Evolutionary conservation across 169 alveolate genomes (phyloP).

Genomic region (Miamiensis avidus): DNA sequence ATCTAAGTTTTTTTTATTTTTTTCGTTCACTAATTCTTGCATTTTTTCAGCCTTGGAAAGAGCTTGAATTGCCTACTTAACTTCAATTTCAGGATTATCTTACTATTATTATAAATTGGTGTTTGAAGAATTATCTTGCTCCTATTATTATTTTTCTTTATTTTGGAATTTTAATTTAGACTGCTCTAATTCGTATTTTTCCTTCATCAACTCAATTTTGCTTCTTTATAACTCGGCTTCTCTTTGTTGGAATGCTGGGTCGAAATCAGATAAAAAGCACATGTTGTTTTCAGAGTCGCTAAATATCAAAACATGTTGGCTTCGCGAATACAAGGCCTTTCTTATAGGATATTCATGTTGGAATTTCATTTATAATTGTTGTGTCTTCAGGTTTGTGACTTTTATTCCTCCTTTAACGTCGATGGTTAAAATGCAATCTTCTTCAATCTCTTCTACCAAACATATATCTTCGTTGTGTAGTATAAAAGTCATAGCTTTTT

Average conservation of each 20-base stretch:
- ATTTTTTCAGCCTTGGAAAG: not conserved
- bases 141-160: too few relatives aligned
- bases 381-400: not conserved
- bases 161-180: too few relatives aligned
- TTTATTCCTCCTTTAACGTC: not conserved
- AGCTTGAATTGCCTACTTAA: not conserved
- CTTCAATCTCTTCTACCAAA: not conserved
- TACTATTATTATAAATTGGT: too few relatives aligned
- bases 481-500: not conserved
- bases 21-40: not conserved
- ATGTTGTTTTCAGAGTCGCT: not conserved
- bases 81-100: not conserved
- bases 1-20: not conserved
- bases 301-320: not conserved
- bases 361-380: not conserved
- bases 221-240: too few relatives aligned
- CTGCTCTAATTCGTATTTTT: too few relatives aligned
- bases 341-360: not conserved
- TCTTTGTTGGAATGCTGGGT: too few relatives aligned
- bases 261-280: too few relatives aligned
- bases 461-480: not conserved
- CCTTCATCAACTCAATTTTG: too few relatives aligned
- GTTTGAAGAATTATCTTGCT: too few relatives aligned
- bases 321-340: not conserved
- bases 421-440: not conserved